These are phyloP conservation scores for Akebia trifoliata DNA, from an alignment of 164 flowering plant genomes.

Conservation along the genomic window DNA sequence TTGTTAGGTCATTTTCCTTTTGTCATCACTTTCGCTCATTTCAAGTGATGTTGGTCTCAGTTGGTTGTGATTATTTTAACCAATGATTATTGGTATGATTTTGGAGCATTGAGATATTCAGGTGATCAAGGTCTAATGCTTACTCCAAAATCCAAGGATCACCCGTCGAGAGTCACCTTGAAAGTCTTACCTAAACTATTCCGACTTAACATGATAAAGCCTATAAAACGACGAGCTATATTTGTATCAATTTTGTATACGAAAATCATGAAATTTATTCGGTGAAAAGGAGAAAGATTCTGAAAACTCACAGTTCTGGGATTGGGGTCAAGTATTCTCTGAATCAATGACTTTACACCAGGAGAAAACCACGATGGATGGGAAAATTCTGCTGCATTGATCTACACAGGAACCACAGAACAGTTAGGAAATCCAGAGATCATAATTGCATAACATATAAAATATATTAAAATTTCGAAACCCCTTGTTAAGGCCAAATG, in stretches of 20 bases:
- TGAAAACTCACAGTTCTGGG: conserved; percentile 70
- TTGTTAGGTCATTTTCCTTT: too few relatives aligned
- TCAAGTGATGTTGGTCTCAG: too few relatives aligned
- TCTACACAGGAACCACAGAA: conserved; percentile 38
- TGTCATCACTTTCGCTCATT: too few relatives aligned
- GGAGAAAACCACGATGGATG: conserved; percentile 89
- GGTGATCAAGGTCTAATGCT: too few relatives aligned
- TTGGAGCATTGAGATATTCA: too few relatives aligned
- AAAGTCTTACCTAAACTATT: conserved; percentile 8
- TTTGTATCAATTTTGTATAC: background rate
- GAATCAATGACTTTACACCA: conserved; percentile 57
- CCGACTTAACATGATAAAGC: conserved; percentile 2
- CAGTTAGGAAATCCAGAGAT: conserved; percentile 1
- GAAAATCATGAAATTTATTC: background rate
- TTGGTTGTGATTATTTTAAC: too few relatives aligned
- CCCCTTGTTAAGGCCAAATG: too few relatives aligned
- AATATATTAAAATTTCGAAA: background rate
- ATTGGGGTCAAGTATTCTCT: conserved; percentile 80
- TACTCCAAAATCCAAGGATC: too few relatives aligned
- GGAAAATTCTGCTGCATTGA: conserved; percentile 66
- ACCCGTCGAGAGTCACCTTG: conserved; percentile 5
- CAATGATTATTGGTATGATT: too few relatives aligned
- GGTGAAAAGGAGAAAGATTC: background rate
- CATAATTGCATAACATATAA: background rate
- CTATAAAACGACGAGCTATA: conserved; percentile 4